phyloP scores from a whole-genome alignment of 2,329 filamentous ascomycete genomes.

The Fusarium hainanense region DNA sequence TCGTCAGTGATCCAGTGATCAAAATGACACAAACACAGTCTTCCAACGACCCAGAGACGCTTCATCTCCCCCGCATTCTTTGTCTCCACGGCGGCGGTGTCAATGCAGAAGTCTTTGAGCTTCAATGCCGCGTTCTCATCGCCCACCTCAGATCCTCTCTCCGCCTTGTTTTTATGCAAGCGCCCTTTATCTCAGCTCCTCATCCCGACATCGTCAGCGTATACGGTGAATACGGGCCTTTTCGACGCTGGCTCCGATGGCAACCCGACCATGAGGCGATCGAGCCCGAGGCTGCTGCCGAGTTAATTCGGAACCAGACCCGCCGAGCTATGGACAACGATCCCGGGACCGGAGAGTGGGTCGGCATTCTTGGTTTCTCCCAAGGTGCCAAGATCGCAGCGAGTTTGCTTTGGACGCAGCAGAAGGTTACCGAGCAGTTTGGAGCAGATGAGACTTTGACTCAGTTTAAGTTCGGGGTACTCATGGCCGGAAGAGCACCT shows the following conservation, averaged over 20 bases:
- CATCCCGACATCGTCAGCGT: constrained; percentile 72
- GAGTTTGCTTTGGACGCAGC: constrained; percentile 70
- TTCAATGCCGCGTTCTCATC: constrained; percentile 70
- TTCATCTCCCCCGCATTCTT: constrained; percentile 72
- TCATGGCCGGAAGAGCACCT: constrained; percentile 52
- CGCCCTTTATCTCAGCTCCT: constrained; percentile 70
- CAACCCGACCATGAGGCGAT: constrained; percentile 65
- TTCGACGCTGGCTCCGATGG: constrained; percentile 72
- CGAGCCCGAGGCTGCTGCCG: constrained; percentile 57
- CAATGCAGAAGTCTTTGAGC: constrained; percentile 75
- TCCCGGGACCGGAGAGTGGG: constrained; percentile 66
- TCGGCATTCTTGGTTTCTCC: constrained; percentile 73
- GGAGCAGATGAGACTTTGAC: constrained; percentile 40
- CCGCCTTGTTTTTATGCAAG: constrained; percentile 78
- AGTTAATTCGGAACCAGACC: constrained; percentile 55
- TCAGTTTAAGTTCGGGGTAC: constrained; percentile 51
- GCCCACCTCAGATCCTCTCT: constrained; percentile 65
- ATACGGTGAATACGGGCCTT: constrained; percentile 74
- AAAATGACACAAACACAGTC: constrained; percentile 38
- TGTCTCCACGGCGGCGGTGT: constrained; percentile 85
- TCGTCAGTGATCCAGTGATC: neutral
- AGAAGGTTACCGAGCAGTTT: constrained; percentile 60
- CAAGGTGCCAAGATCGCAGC: constrained; percentile 73
- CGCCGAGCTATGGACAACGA: constrained; percentile 63
- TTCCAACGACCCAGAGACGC: constrained; percentile 14